Evolutionary conservation across 176 grass and related monocot genomes (phyloP), one percentile per base, ranked within the genome.

Genomic region (Avena sativa): DNA sequence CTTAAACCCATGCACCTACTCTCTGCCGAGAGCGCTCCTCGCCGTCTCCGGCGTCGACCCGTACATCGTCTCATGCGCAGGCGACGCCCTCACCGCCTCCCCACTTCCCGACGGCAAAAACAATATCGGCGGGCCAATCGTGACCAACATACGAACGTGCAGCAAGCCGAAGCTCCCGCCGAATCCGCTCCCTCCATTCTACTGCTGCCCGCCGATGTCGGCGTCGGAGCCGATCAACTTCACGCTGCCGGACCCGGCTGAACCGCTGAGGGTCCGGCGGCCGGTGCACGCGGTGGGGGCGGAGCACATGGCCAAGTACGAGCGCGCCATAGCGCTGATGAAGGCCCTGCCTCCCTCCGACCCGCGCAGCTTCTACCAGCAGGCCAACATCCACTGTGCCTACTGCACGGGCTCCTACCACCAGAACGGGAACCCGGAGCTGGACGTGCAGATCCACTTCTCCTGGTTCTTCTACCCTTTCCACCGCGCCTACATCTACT

Each of bases 391-490:
- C 15, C 94, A 97, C 69, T 97, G 94, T 79, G 90, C 90, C 13
- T 97, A 94, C 86, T 97, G 94, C 85, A 83, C 87, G 62, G 88
- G 82, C 14, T 83, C 89, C 19, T 92, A 90, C 60, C 73, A 83
- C 21, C 92, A 93, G 88, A 28, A 7, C 8, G 82, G 62, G 8
- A 23, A 28, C 32, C 20, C 76, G 0, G 80, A 59, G 19, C 63
- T 93, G 7, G 2, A 4, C 1, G 43, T 95, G 15, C 79, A 93
- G 86, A 61, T 95, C 20, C 93, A 95, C 83, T 71, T 36, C 84
- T 90, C 86, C 3, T 95, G 93, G 93, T 34, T 92, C 19, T 95
- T 95, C 83, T 86, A 87, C 82, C 86, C 93, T 10, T 91, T 84
- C 83, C 93, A 95, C 88, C 82, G 88, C 51, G 89, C 81, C 19